Evolutionary conservation across 2,329 filamentous ascomycete species (phyloP).

Genomic region (Rhexocercosporidium sp.): DNA sequence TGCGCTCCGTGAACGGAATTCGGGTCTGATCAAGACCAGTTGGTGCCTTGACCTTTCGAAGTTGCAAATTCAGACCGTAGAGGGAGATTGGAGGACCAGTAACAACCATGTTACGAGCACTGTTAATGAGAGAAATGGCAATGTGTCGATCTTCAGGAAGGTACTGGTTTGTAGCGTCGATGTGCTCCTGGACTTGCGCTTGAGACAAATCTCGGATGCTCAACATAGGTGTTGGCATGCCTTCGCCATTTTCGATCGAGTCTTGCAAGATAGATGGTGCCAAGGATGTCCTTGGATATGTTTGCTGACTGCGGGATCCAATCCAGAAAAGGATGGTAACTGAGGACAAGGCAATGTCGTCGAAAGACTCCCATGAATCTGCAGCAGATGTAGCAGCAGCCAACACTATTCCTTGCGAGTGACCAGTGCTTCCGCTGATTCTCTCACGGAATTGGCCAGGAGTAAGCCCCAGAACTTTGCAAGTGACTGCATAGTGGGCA

Average conservation of each 20-base stretch:
- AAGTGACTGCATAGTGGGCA: slow-evolving; percentile 93
- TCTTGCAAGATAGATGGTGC: slow-evolving; percentile 90
- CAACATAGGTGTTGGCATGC: slow-evolving; percentile 95
- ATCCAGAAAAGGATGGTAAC: slow-evolving; percentile 98
- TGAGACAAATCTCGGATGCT: slow-evolving; percentile 93
- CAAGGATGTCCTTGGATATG: slow-evolving; percentile 92
- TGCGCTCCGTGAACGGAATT: slow-evolving; percentile 93
- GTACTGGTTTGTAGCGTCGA: slow-evolving; percentile 96
- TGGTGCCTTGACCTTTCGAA: slow-evolving; percentile 95
- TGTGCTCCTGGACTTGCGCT: slow-evolving; percentile 91
- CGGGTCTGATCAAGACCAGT: slow-evolving; percentile 97
- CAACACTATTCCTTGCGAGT: slow-evolving; percentile 95
- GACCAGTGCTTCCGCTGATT: slow-evolving; percentile 87
- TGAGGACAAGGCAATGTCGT: slow-evolving; percentile 77
- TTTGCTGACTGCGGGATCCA: slow-evolving; percentile 93
- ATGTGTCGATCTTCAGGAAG: slow-evolving; percentile 92
- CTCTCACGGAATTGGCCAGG: slow-evolving; percentile 87
- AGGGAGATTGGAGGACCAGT: slow-evolving; percentile 95
- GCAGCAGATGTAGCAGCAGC: slow-evolving; percentile 90
- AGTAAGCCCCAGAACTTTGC: slow-evolving; percentile 86
- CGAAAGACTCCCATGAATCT: slow-evolving; percentile 91
- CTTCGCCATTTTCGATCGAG: slow-evolving; percentile 92
- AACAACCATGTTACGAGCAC: slow-evolving; percentile 94
- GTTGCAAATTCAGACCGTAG: slow-evolving; percentile 91
- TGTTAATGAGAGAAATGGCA: slow-evolving; percentile 94